Conservation (phyloP, 768 basidiomycete genomes). For the Saitozyma podzolica region DNA sequence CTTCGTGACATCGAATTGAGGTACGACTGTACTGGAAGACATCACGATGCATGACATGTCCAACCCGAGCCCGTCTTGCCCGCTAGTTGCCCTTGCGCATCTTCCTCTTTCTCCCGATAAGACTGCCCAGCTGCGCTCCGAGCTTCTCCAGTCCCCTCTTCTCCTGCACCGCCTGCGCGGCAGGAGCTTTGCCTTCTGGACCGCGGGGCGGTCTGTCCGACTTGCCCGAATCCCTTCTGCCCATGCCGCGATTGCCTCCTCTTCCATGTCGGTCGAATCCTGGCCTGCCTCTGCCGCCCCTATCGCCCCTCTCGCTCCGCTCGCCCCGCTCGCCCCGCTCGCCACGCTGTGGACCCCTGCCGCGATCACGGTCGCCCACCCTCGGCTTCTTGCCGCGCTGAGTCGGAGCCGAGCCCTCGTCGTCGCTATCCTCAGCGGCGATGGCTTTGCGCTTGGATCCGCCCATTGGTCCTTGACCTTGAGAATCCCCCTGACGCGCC, state of each 20-base stretch:
- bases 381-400: slow-evolving; percentile 5
- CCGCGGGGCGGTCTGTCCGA: slow-evolving; percentile 22
- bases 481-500: slow-evolving; percentile 13
- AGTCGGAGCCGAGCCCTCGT: slow-evolving; percentile 19
- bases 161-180: slow-evolving; percentile 15
- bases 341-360: slow-evolving; percentile 2
- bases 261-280: slow-evolving; percentile 3
- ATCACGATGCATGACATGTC: no score
- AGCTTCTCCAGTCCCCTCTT: slow-evolving; percentile 42
- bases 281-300: slow-evolving; percentile 6
- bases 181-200: not conserved
- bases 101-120: slow-evolving; percentile 80
- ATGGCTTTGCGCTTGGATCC: slow-evolving; percentile 23
- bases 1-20: no score
- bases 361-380: slow-evolving; percentile 10
- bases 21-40: no score
- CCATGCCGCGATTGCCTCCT: slow-evolving; percentile 18
- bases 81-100: slow-evolving; percentile 56
- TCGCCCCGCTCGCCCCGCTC: slow-evolving; percentile 27
- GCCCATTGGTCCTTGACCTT: no score
- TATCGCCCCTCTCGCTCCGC: slow-evolving; percentile 14
- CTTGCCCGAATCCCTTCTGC: slow-evolving; percentile 52
- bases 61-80: not conserved
- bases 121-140: slow-evolving; percentile 61
- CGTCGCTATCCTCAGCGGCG: slow-evolving; percentile 37